phyloP scores from a whole-genome alignment of 805 yeast genomes.

The Spathaspora girioi region DNA sequence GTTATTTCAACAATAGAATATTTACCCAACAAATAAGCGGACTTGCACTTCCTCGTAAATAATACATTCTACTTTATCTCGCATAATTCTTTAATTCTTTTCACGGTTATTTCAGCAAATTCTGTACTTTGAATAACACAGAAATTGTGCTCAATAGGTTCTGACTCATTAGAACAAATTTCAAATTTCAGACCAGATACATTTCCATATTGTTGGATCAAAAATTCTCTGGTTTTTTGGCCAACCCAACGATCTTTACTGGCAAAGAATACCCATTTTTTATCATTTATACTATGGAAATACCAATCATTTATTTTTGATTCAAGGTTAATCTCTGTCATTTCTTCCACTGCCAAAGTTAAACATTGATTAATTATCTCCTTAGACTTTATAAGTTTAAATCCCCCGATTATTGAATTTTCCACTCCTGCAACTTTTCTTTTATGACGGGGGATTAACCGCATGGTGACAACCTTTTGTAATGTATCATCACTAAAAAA shows the following conservation, averaged over 20 bases:
- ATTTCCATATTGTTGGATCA: conserved; percentile 35
- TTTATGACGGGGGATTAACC: background rate
- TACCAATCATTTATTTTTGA: conserved; percentile 49
- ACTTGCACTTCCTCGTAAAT: background rate
- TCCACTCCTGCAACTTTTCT: conserved; percentile 11
- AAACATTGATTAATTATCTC: conserved; percentile 51
- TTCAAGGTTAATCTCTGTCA: conserved; percentile 47
- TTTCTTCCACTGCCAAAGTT: conserved; percentile 57
- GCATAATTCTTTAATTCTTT: conserved; percentile 6
- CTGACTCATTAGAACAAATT: conserved; percentile 27
- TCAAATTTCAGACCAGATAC: conserved; percentile 23
- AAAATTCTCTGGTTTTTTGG: conserved; percentile 43
- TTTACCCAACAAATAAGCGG: background rate
- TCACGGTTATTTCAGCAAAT: conserved; percentile 42
- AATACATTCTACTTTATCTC: background rate
- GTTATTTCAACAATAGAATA: background rate
- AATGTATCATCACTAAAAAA: background rate
- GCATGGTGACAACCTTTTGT: background rate
- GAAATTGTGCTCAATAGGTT: conserved; percentile 54
- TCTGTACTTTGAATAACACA: conserved; percentile 54
- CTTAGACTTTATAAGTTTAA: conserved; percentile 37
- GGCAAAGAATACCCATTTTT: conserved; percentile 58
- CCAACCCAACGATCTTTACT: conserved; percentile 65
- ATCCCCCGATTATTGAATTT: conserved; percentile 41
- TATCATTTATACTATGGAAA: conserved; percentile 24